Evolutionary conservation across 257 asterid species (phyloP), one percentile per base, ranked within the genome.

Genomic region (Nyctanthes arbortristis): DNA sequence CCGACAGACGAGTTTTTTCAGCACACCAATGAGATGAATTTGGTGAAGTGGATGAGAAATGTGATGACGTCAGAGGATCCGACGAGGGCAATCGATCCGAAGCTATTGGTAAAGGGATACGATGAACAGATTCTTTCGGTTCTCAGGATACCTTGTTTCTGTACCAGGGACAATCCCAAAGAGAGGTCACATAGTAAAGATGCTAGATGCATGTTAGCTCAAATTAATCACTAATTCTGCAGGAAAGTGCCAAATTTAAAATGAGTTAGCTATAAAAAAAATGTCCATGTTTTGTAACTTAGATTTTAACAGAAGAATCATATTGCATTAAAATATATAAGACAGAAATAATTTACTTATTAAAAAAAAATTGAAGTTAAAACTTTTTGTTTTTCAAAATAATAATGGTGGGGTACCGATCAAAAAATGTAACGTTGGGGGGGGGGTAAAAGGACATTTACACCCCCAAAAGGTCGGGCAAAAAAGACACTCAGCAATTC

Each of bases 11-110:
- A 64, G 12, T 80, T 79, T 64, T 82, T 82, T 77, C 81, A 79
- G 27, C 59, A 66, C 14, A 77, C 79, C 1, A 40, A 65, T 20
- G 88, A 80, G 72, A 62, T 79, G 79, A 66, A 67, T 57, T 47
- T 79, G n/a, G 88, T 79, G 68, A 70, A 33, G 34, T 82, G 88
- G 88, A 68, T 82, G 88, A 82, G 85, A 78, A 79, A 79, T 69
- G 83, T 77, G 40, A 82, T 71, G 81, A 63, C 79, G 56, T 82
- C 85, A n/a, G 81, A 71, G 24, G 81, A 79, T 45, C 88, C 85
- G 7, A 79, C 39, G 27, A 69, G 77, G 28, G 85, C 85, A 49
- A 65, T 82, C 52, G 88, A 82, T 69, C 75, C 73, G 5, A 71
- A 30, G 73, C 75, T 82, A 60, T 6, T 74, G 55, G 85, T 71